Evolutionary conservation across 225 moss, liverwort and hornwort species (phyloP), one percentile per base, ranked within the genome.

Genomic region (Straminergon stramineum): DNA sequence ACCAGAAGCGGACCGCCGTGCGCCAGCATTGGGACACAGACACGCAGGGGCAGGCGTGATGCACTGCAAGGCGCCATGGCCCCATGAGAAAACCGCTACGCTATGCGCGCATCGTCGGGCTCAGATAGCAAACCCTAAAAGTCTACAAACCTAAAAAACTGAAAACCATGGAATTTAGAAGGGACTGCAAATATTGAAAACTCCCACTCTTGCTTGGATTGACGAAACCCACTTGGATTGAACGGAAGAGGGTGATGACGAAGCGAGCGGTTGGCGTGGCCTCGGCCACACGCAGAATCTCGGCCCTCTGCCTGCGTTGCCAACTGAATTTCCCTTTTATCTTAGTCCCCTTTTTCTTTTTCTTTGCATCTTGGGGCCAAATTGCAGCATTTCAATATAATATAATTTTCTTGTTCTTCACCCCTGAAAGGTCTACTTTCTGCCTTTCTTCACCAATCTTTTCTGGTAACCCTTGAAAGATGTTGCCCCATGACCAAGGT

Each of bases 41-140:
- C 79, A 89, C 87, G 77, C 91, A 85, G 52, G 93, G 89, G 80
- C 92, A 92, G 21, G 45, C 82, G 84, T 93, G 81, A 41, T 60
- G 93, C 75, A 91, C 87, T n/a, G 90, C n/a, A 81, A 93, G 93
- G 39, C 93, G 96, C 93, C 93, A 90, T 15, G 93, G 94, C 90
- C 95, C 94, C 96, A 96, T 96, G 76, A 37, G 62, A 68, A 64
- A 64, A 64, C 63, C 35, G 30, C 85, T 4, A 64, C 8, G 56
- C 55, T 81, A 63, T 9, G 82, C 45, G 51, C 48, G 45, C 87
- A 83, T 83, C 87, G 66, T 56, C 43, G 39, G 31, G 57, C 75
- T 28, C 64, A 1, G 0, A 2, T 37, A 37, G 37, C 45, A 34
- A 64, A 66, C 51, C 65, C 66, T 51, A 83, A 83, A 37, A 18